These are phyloP conservation scores for Sarocladium kiliense DNA, from an alignment of 2,329 filamentous ascomycete species.

Conservation along the genomic window DNA sequence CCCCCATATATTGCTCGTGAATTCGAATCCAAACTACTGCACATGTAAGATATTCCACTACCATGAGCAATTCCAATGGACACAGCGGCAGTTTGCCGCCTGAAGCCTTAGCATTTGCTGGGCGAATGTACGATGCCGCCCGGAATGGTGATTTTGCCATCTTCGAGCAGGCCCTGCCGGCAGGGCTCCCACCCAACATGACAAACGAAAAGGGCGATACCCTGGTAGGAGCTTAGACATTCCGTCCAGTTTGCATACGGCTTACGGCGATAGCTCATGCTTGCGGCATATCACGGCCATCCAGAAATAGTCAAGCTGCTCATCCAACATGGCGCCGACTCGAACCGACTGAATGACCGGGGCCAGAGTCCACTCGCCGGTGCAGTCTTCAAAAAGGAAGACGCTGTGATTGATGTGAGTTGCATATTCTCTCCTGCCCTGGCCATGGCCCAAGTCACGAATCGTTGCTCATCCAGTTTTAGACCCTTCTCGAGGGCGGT, in stretches of 20 bases:
- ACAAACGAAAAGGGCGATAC: conserved; percentile 71
- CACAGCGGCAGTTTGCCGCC: conserved; percentile 41
- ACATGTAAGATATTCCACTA: no score
- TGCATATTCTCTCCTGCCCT: background rate
- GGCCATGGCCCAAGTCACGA: no score
- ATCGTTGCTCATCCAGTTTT: background rate
- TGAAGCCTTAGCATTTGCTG: conserved; percentile 61
- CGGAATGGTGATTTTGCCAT: conserved; percentile 51
- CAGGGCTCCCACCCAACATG: conserved; percentile 63
- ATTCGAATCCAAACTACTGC: no score
- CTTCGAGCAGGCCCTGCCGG: conserved; percentile 58
- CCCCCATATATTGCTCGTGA: no score
- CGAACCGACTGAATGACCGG: conserved; percentile 62
- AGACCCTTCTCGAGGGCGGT: conserved; percentile 45
- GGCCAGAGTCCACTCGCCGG: conserved; percentile 67
- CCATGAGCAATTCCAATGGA: background rate
- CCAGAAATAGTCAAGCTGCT: conserved; percentile 55
- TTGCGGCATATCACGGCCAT: conserved; percentile 66
- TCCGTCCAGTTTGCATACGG: background rate
- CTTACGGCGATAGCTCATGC: conserved; percentile 47
- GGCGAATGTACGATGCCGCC: conserved; percentile 62
- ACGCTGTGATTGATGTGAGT: conserved; percentile 54
- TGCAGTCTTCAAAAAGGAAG: conserved; percentile 67
- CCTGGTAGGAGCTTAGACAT: conserved; percentile 37
- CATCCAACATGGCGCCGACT: conserved; percentile 57